Evolutionary conservation across 106 monocot species (phyloP).

Genomic region (Apostasia shenzhenica): DNA sequence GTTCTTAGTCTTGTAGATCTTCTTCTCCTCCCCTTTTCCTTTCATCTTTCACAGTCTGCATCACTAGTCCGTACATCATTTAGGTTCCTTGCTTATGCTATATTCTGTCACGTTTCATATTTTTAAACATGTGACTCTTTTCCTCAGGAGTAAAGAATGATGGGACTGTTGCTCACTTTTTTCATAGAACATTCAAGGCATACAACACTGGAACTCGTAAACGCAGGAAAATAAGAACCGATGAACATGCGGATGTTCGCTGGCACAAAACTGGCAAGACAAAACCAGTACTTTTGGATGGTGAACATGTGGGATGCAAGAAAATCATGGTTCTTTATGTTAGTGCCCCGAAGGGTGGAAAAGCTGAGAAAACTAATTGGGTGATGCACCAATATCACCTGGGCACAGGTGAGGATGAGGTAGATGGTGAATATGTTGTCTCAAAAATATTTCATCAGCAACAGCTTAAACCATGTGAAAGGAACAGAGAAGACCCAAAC

Average conservation of each 20-base stretch:
- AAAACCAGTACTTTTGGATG: conserved; percentile 80
- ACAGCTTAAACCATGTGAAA: conserved; percentile 52
- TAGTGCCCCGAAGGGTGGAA: conserved; percentile 50
- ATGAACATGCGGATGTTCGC: conserved; percentile 69
- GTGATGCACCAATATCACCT: conserved; percentile 99
- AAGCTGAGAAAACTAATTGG: conserved; percentile 91
- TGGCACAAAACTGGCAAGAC: conserved; percentile 99
- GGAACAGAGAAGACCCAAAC: conserved; percentile 22
- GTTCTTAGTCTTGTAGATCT: too few species aligned
- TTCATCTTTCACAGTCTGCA: neutral
- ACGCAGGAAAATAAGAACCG: conserved; percentile 72
- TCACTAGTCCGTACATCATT: neutral
- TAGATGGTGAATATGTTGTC: conserved; percentile 81
- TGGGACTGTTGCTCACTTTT: conserved; percentile 90
- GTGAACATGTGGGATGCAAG: conserved; percentile 77
- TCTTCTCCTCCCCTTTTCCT: too few species aligned
- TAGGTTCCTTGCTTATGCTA: neutral
- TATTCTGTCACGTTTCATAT: neutral
- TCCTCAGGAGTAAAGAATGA: conserved; percentile 81
- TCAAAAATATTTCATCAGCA: conserved; percentile 96
- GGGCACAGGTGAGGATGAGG: conserved; percentile 79
- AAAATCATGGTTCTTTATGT: conserved; percentile 98
- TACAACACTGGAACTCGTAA: conserved; percentile 89
- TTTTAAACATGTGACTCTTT: neutral
- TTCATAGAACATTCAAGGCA: conserved; percentile 95